A percentile compares a stretch with the other conserved stretches of the same genome.
Conservation (phyloP, 2,329 filamentous ascomycete species). For the Epichloe hybrida region DNA sequence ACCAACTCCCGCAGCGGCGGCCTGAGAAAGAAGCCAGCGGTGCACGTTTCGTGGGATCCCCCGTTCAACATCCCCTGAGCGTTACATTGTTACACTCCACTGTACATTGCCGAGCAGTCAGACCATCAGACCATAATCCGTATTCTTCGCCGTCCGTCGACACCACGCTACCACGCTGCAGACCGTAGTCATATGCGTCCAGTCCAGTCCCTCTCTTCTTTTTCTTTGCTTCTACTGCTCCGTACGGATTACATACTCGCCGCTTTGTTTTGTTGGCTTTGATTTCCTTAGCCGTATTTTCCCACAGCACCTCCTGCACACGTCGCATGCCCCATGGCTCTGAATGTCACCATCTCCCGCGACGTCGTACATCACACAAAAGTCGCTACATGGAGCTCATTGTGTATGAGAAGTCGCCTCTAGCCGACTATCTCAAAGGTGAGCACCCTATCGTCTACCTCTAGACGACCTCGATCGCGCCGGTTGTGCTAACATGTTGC, state of each 20-base stretch:
- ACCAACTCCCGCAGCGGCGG: neutral
- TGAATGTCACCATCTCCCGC: constrained; percentile 13
- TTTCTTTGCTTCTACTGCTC: neutral
- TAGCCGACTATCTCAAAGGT: constrained; percentile 87
- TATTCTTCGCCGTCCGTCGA: neutral
- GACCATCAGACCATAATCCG: neutral
- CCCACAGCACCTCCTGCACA: neutral
- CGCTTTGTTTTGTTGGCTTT: neutral
- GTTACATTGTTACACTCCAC: neutral
- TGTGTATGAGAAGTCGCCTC: constrained; percentile 72
- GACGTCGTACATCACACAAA: constrained; percentile 11
- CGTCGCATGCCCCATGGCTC: constrained; percentile 15
- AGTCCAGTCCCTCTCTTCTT: neutral
- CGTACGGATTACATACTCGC: neutral
- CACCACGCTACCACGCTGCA: neutral
- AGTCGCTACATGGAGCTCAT: constrained; percentile 58
- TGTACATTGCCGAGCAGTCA: neutral
- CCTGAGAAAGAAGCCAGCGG: neutral
- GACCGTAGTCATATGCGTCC: neutral
- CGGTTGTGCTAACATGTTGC: constrained; percentile 4
- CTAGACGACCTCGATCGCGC: neutral
- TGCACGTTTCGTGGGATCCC: neutral
- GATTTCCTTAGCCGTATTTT: neutral
- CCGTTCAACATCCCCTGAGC: neutral
- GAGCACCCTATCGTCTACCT: constrained; percentile 9